Evolutionary conservation across 163 green algal genomes (phyloP).

Genomic region (Chlamydomonas reinhardtii): DNA sequence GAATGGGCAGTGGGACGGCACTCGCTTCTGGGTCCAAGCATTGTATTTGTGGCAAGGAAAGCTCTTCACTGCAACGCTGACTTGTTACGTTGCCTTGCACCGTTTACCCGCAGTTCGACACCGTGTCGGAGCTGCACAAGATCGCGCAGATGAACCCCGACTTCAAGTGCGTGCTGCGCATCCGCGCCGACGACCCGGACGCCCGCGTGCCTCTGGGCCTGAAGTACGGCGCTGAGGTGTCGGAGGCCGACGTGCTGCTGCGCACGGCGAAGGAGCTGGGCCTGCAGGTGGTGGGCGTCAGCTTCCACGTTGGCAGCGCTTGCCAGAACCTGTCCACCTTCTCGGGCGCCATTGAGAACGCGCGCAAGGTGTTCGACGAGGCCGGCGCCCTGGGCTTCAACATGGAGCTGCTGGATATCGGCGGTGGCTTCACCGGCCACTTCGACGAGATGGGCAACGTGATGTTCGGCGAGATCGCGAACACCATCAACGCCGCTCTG

Average conservation of each 20-base stretch:
- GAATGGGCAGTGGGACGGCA: too few species aligned
- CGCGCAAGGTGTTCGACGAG: constrained; percentile 80
- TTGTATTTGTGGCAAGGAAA: too few species aligned
- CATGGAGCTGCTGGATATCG: constrained; percentile 93
- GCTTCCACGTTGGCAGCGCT: constrained; percentile 97
- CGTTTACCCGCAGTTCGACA: constrained; percentile 91
- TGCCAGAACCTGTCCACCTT: constrained; percentile 84
- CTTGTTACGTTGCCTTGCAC: too few species aligned
- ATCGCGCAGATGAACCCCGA: constrained; percentile 75
- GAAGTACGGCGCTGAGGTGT: constrained; percentile 89
- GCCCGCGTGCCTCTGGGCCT: constrained; percentile 92
- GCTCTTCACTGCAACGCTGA: too few species aligned
- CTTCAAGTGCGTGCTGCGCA: constrained; percentile 71
- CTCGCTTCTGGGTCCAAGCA: too few species aligned
- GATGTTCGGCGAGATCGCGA: constrained; percentile 77
- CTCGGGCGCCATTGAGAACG: constrained; percentile 75
- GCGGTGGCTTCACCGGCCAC: constrained; percentile 90
- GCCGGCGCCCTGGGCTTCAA: constrained; percentile 73
- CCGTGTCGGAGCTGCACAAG: constrained; percentile 85
- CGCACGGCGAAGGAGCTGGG: constrained; percentile 64
- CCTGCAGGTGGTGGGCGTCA: constrained; percentile 90
- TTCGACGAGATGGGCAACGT: constrained; percentile 77
- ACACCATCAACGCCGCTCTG: constrained; percentile 90
- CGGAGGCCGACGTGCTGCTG: constrained; percentile 63
- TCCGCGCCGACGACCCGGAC: constrained; percentile 86